A percentile compares a stretch with the other conserved stretches of the same genome.
Evolutionary conservation across 768 basidiomycete species (phyloP).

Genomic region (Serpula lacrymans): DNA sequence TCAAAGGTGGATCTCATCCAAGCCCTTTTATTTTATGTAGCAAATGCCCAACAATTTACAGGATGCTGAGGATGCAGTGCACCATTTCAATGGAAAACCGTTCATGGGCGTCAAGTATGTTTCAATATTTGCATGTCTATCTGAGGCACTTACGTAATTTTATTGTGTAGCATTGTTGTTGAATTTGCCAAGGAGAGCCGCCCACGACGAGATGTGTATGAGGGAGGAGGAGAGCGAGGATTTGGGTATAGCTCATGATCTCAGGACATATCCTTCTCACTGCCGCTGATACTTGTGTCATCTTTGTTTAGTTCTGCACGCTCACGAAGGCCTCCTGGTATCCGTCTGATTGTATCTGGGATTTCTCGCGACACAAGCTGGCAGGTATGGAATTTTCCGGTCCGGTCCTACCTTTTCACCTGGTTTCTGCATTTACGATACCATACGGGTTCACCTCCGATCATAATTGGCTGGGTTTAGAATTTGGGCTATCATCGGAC

Average conservation of each 20-base stretch:
- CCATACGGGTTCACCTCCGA: too few relatives aligned
- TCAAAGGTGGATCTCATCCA: constrained; percentile 48
- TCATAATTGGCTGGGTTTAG: too few relatives aligned
- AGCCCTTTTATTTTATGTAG: constrained; percentile 3
- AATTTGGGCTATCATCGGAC: too few relatives aligned
- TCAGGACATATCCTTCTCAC: constrained; percentile 7
- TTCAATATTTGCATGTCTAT: neutral
- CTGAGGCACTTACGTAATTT: constrained; percentile 3
- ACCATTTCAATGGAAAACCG: constrained; percentile 80
- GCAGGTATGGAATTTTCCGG: constrained; percentile 76
- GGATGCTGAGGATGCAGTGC: constrained; percentile 94
- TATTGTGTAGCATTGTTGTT: constrained; percentile 81
- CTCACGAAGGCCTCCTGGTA: constrained; percentile 73
- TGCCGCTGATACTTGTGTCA: constrained; percentile 11
- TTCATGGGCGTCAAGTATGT: constrained; percentile 86
- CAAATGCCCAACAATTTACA: constrained; percentile 28
- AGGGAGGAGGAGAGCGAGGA: constrained; percentile 44
- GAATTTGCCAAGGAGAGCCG: constrained; percentile 95
- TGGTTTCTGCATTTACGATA: too few relatives aligned
- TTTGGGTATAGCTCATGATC: constrained; percentile 44
- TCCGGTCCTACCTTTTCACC: too few relatives aligned
- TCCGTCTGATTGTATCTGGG: constrained; percentile 82
- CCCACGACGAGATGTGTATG: constrained; percentile 75
- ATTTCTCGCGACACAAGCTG: constrained; percentile 95
- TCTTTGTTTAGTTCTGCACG: constrained; percentile 46